phyloP scores from a whole-genome alignment of 495 filamentous ascomycete genomes.

The Tuber microsphaerosporum region DNA sequence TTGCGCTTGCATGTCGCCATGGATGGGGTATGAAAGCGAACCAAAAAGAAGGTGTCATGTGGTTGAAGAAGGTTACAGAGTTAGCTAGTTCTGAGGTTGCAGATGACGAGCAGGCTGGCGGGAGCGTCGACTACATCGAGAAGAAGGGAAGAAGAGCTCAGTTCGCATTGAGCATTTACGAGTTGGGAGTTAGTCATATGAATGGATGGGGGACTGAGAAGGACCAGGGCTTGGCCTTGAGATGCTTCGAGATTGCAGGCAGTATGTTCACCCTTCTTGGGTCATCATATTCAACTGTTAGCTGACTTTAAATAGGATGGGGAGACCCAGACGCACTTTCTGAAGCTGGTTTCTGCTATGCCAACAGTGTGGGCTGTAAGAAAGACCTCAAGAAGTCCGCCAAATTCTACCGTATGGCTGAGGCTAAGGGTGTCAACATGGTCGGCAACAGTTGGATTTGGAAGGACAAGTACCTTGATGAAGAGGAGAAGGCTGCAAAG shows the following conservation, averaged over 20 bases:
- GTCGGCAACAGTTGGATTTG: constrained; percentile 84
- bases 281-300: constrained; percentile 1
- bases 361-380: constrained; percentile 77
- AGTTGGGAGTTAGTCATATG: constrained; percentile 92
- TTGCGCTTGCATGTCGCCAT: constrained; percentile 92
- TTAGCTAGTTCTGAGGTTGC: constrained; percentile 73
- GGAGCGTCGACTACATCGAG: constrained; percentile 56
- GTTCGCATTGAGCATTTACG: constrained; percentile 90
- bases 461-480: constrained; percentile 42
- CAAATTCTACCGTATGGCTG: constrained; percentile 79
- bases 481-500: constrained; percentile 36
- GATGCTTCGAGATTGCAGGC: constrained; percentile 93
- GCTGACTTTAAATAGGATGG: constrained; percentile 54
- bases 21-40: constrained; percentile 97
- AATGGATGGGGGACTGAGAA: constrained; percentile 96
- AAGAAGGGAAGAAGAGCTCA: constrained; percentile 76
- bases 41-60: constrained; percentile 77
- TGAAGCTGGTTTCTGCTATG: constrained; percentile 82
- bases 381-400: constrained; percentile 95
- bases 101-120: constrained; percentile 68
- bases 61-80: constrained; percentile 84
- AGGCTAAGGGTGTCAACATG: constrained; percentile 91
- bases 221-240: constrained; percentile 76
- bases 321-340: constrained; percentile 92
- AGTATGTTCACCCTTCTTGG: constrained; percentile 48